Conservation (phyloP, 164 flowering plant genomes). For the Stephania yunnanensis region DNA sequence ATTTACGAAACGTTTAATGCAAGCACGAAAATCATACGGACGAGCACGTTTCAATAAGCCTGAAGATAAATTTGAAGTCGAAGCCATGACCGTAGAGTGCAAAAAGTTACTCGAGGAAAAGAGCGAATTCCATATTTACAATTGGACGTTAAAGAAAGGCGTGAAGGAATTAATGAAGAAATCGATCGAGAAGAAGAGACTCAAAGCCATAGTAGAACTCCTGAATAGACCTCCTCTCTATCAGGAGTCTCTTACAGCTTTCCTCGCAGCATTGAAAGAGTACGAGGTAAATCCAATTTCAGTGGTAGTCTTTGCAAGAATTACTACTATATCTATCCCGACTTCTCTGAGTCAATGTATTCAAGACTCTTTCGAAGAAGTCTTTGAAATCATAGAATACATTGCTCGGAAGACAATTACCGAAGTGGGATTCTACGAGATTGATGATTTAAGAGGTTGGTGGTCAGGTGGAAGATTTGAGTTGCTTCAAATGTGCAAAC, state of each 20-base stretch:
- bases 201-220: background rate
- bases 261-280: too few species aligned
- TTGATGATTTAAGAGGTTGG: background rate
- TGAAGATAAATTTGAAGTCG: too few species aligned
- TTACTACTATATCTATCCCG: background rate
- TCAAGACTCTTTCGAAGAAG: background rate
- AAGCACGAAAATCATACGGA: too few species aligned
- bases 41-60: too few species aligned
- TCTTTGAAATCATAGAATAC: background rate
- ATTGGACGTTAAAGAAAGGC: too few species aligned
- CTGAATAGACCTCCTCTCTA: background rate
- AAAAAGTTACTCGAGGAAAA: too few species aligned
- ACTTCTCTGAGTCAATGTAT: background rate
- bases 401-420: background rate
- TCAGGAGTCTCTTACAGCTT: background rate
- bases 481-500: too few species aligned
- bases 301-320: conserved; percentile 6
- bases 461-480: background rate
- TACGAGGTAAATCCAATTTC: background rate
- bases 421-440: background rate
- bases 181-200: background rate
- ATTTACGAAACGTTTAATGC: too few species aligned
- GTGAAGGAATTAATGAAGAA: background rate
- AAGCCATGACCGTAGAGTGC: too few species aligned
- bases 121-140: too few species aligned